phyloP scores from a whole-genome alignment of 768 basidiomycete genomes.

The Pisolithus microcarpus region DNA sequence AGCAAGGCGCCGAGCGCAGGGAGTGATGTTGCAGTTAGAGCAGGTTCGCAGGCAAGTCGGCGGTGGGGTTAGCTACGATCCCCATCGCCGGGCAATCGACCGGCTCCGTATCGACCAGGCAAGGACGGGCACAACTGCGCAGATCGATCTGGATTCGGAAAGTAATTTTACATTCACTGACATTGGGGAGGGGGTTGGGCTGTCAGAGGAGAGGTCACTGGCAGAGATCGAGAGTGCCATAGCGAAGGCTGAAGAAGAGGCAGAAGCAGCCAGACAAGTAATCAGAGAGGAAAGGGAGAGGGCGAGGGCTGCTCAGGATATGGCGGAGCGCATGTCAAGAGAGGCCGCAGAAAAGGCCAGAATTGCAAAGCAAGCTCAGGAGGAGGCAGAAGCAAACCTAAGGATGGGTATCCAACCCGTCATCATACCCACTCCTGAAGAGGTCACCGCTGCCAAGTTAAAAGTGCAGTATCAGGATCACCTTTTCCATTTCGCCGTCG shows the following conservation, averaged over 20 bases:
- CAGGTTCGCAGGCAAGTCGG: not conserved
- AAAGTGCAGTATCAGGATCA: constrained; percentile 11
- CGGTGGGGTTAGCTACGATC: not conserved
- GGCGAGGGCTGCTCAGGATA: not conserved
- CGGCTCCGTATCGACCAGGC: not conserved
- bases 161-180: not conserved
- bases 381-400: constrained; percentile 4
- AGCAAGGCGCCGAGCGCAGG: not conserved
- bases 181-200: not conserved
- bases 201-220: not conserved
- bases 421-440: constrained; percentile 11
- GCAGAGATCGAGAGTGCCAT: not conserved
- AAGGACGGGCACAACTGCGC: not conserved
- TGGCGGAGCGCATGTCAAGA: not conserved
- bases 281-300: constrained; percentile 3
- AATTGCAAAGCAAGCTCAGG: not conserved
- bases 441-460: constrained; percentile 3
- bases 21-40: not conserved
- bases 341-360: not conserved
- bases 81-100: not conserved
- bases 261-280: not conserved
- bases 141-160: not conserved
- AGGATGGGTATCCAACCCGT: constrained; percentile 12
- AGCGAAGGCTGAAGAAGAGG: not conserved
- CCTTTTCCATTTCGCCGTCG: constrained; percentile 22